Evolutionary conservation across 495 filamentous ascomycete genomes (phyloP).

Genomic region (Tirmania nivea): DNA sequence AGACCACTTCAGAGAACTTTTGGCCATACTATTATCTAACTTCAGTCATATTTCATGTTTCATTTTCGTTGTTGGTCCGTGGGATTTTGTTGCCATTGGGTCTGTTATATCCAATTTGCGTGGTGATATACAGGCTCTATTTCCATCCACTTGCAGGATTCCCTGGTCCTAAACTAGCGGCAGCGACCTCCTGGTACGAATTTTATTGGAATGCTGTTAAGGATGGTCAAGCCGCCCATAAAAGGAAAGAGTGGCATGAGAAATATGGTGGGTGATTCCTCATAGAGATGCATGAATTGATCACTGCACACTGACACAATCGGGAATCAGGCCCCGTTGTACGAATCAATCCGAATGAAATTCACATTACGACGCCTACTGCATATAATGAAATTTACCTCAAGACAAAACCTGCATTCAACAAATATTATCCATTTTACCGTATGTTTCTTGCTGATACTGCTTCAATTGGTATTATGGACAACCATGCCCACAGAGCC

Average conservation of each 20-base stretch:
- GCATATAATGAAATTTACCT: neutral
- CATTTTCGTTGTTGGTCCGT: too few relatives aligned
- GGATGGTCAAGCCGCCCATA: slow-evolving; percentile 22
- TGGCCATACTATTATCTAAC: too few relatives aligned
- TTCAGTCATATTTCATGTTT: too few relatives aligned
- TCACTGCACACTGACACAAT: neutral
- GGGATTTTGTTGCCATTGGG: too few relatives aligned
- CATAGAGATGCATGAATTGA: slow-evolving; percentile 1
- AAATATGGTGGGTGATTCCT: slow-evolving; percentile 24
- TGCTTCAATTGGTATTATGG: neutral
- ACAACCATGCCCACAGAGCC: neutral
- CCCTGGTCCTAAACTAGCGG: slow-evolving; percentile 32
- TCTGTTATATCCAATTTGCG: neutral
- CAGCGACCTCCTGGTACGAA: slow-evolving; percentile 28
- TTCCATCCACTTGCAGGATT: slow-evolving; percentile 25
- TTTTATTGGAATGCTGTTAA: slow-evolving; percentile 28
- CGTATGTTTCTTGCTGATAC: neutral
- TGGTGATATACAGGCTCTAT: slow-evolving; percentile 20
- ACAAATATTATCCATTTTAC: neutral
- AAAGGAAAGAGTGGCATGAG: slow-evolving; percentile 26
- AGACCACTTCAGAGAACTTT: too few relatives aligned
- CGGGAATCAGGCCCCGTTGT: slow-evolving; percentile 22
- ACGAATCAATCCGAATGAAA: slow-evolving; percentile 22
- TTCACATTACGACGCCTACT: slow-evolving; percentile 19
- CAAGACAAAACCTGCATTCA: neutral